A percentile compares a stretch with the other conserved stretches of the same genome.
These are phyloP conservation scores for Circinella umbellata DNA, from an alignment of 371 early-diverging fungal genomes.

Conservation along the genomic window DNA sequence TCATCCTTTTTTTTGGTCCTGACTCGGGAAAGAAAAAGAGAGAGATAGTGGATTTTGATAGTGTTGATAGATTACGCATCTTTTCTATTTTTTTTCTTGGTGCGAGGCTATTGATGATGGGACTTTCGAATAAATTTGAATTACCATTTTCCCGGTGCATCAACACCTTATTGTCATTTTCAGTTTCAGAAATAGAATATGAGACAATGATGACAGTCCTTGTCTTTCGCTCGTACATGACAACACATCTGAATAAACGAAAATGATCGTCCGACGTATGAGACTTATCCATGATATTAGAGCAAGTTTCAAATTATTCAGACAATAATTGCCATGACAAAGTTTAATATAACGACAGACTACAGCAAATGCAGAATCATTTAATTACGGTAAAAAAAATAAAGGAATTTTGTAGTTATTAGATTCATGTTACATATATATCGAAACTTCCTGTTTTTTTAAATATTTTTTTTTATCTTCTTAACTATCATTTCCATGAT, in stretches of 20 bases:
- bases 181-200: background rate
- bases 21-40: constrained; percentile 1
- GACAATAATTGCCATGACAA: no score
- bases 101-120: constrained; percentile 5
- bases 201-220: no score
- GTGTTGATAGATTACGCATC: background rate
- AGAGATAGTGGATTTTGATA: background rate
- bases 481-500: background rate
- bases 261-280: background rate
- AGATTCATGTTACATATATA: no score
- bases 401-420: no score
- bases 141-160: constrained; percentile 11
- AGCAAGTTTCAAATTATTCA: no score
- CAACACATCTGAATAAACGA: background rate
- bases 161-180: background rate
- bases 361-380: no score
- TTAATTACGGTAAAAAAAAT: no score
- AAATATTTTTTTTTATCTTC: background rate
- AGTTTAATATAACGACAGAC: no score
- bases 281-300: no score
- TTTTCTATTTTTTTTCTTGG: background rate
- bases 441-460: background rate
- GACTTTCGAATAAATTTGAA: constrained; percentile 4
- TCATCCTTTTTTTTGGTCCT: background rate
- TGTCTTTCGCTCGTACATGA: background rate